phyloP scores from a whole-genome alignment of 129 eudicot genomes.

The Tagetes patula region DNA sequence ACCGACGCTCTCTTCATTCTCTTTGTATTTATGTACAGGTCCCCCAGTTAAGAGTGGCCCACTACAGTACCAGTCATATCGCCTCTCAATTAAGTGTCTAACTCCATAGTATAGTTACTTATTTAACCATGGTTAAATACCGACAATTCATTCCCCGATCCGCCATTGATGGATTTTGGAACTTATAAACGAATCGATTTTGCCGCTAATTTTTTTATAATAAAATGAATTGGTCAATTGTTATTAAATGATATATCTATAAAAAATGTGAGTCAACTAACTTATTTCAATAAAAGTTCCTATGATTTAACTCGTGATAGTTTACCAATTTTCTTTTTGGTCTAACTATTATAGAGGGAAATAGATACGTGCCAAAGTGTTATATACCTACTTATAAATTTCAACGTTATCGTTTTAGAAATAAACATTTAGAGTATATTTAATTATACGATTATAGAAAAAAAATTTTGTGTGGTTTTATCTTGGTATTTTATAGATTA shows the following conservation, averaged over 20 bases:
- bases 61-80: slow-evolving; percentile 16
- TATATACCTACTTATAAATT: too few species aligned
- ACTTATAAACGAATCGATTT: neutral
- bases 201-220: neutral
- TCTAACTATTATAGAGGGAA: too few species aligned
- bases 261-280: neutral
- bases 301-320: too few species aligned
- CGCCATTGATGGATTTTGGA: slow-evolving; percentile 13
- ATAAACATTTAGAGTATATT: too few species aligned
- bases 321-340: too few species aligned
- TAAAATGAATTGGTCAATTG: slow-evolving; percentile 3
- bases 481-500: too few species aligned
- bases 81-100: slow-evolving; percentile 23
- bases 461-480: too few species aligned
- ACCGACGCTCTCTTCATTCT: slow-evolving; percentile 70
- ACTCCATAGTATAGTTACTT: slow-evolving; percentile 21
- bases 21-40: slow-evolving; percentile 34
- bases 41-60: slow-evolving; percentile 30
- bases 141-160: slow-evolving; percentile 40
- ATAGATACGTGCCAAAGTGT: too few species aligned
- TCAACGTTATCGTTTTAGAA: too few species aligned
- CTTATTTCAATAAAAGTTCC: neutral
- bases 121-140: slow-evolving; percentile 53
- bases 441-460: too few species aligned
- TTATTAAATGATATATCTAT: neutral